Evolutionary conservation across 306 rosid species (phyloP), one percentile per base, ranked within the genome.

Genomic region (Alnus rubra): DNA sequence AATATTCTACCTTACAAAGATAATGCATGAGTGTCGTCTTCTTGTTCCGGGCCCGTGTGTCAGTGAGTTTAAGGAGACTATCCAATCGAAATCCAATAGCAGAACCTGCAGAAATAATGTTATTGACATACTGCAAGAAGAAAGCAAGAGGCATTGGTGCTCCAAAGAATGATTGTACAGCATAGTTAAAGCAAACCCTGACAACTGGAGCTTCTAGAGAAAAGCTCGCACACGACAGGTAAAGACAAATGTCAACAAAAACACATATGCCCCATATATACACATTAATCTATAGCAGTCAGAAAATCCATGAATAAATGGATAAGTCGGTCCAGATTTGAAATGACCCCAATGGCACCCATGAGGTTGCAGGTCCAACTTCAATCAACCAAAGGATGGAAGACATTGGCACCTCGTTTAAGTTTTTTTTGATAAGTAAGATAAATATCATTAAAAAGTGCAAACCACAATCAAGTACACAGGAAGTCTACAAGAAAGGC

Each of bases 1-100:
- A 33, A 69, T 74, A 79, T 73, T 86, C 77, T 89, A 96, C 99
- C 99, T 96, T 96, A 73, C 99, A 96, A 83, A 96, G 98, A 86
- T 96, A 93, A 84, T 96, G 99, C 99, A 96, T 93, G 80, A 96
- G 98, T 81, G 99, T 96, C 97, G 90, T 93, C 89, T 91, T 96
- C 82, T 64, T 96, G 84, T 96, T 96, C 79, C 88, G 90, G 69
- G 98, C 90, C 51, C 99, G 89, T 63, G 96, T 96, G 77, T 96
- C 99, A 6, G 94, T 88, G 79, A 96, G 99, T 83, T 96, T 96
- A 73, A 93, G 97, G 60, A 96, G 97, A 83, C 98, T 96, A 87
- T 96, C 99, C 83, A 96, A 90, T 52, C 98, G 93, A 84, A 96
- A 96, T 78, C 99, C 99, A 84, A 96, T 88, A 47, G 99, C 99